Evolutionary conservation across 1,284 basidiomycete species (phyloP).

Genomic region (Meira miltonrushii): DNA sequence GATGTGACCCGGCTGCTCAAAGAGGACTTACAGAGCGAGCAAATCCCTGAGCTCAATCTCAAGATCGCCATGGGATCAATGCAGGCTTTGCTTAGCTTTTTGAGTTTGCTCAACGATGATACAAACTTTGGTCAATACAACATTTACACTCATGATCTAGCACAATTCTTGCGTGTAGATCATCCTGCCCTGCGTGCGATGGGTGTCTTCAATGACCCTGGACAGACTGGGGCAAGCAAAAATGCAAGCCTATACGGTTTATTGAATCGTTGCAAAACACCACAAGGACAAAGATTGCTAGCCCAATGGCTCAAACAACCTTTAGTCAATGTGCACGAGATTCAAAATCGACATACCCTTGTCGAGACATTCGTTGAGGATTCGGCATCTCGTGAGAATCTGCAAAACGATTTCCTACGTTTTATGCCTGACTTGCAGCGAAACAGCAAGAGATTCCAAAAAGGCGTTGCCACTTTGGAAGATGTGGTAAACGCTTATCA

Average conservation of each 20-base stretch:
- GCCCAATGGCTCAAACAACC: constrained; percentile 96
- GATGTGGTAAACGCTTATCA: constrained; percentile 96
- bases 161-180: constrained; percentile 92
- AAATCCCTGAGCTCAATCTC: constrained; percentile 67
- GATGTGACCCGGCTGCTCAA: constrained; percentile 71
- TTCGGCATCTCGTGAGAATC: constrained; percentile 63
- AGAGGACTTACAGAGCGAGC: constrained; percentile 53
- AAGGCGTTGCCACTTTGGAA: constrained; percentile 75
- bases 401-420: constrained; percentile 81
- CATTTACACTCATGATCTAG: constrained; percentile 80
- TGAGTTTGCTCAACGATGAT: constrained; percentile 74
- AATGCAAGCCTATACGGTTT: constrained; percentile 71
- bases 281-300: constrained; percentile 84
- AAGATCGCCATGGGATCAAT: constrained; percentile 74
- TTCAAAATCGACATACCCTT: constrained; percentile 63
- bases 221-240: constrained; percentile 27
- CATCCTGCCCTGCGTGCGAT: constrained; percentile 87
- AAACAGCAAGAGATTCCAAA: constrained; percentile 86
- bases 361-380: constrained; percentile 84
- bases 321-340: constrained; percentile 86
- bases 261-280: constrained; percentile 91
- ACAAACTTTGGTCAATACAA: constrained; percentile 76
- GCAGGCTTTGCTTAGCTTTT: constrained; percentile 75
- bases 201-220: constrained; percentile 69
- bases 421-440: constrained; percentile 91